A percentile compares a stretch with the other conserved stretches of the same genome.
Conservation (phyloP, 257 asterid species). For the Echium plantagineum region DNA sequence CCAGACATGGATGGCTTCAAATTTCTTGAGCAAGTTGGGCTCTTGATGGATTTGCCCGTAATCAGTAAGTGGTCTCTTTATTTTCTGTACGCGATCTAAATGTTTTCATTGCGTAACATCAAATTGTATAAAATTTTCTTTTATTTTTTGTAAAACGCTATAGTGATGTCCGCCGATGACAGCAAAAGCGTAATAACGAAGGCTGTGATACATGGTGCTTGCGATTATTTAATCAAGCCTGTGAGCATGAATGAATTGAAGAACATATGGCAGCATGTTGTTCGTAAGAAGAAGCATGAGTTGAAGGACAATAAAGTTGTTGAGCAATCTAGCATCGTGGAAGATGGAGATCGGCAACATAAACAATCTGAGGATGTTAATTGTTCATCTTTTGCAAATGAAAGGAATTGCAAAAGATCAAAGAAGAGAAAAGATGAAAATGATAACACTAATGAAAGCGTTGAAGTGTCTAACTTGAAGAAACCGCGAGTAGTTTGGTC, state of each 20-base stretch:
- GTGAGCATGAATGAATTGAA: constrained; percentile 50
- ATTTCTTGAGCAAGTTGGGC: constrained; percentile 53
- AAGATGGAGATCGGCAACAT: constrained; percentile 6
- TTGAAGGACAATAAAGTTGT: constrained; percentile 23
- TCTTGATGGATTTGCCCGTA: constrained; percentile 62
- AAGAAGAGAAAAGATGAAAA: too few relatives aligned
- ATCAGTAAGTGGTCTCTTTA: constrained; percentile 32
- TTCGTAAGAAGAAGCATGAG: constrained; percentile 35
- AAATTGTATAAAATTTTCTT: too few relatives aligned
- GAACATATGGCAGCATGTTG: constrained; percentile 58
- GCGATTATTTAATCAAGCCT: constrained; percentile 67
- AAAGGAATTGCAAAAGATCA: too few relatives aligned
- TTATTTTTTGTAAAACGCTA: neutral
- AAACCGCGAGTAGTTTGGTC: too few relatives aligned
- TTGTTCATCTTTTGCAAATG: too few relatives aligned
- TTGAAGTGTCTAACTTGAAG: too few relatives aligned
- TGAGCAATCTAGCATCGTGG: constrained; percentile 10
- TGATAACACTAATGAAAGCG: too few relatives aligned
- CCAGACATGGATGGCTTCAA: constrained; percentile 71
- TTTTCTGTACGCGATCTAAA: neutral
- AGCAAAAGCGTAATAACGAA: constrained; percentile 44
- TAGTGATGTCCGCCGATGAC: constrained; percentile 58
- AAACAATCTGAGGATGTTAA: neutral
- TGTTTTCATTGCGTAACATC: too few relatives aligned
- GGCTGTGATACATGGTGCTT: constrained; percentile 65